These are phyloP conservation scores for Boletus edulis DNA, from an alignment of 768 basidiomycete species.

Conservation along the genomic window DNA sequence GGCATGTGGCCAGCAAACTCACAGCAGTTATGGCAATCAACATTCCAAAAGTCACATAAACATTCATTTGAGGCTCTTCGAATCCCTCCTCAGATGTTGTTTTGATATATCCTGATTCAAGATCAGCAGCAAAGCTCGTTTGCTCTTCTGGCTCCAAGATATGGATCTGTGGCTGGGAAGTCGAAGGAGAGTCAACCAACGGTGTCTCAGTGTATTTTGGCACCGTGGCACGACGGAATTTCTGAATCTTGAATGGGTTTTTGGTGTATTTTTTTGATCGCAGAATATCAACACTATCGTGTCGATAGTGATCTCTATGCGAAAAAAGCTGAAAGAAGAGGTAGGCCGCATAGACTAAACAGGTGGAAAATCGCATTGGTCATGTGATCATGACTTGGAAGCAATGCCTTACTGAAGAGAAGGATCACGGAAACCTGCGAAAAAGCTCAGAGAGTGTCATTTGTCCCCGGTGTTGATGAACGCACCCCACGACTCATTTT, in stretches of 20 bases:
- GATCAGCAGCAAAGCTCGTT: background rate
- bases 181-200: constrained; percentile 4
- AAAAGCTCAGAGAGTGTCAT: constrained; percentile 2
- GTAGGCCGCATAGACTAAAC: constrained; percentile 67
- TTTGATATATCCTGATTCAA: constrained; percentile 3
- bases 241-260: constrained; percentile 34
- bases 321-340: constrained; percentile 80
- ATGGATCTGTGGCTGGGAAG: constrained; percentile 3
- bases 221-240: constrained; percentile 7
- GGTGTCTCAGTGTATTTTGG: constrained; percentile 2
- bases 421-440: constrained; percentile 70
- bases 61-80: constrained; percentile 53
- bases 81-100: constrained; percentile 24
- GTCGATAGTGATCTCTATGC: constrained; percentile 67
- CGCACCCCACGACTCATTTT: constrained; percentile 76
- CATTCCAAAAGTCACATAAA: constrained; percentile 51
- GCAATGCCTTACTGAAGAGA: constrained; percentile 56
- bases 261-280: constrained; percentile 41
- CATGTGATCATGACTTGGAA: background rate
- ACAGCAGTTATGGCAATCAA: constrained; percentile 63
- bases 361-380: background rate
- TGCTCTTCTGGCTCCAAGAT: background rate
- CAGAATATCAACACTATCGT: constrained; percentile 37
- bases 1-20: constrained; percentile 15
- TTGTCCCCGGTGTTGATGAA: background rate